Base-by-base conservation (phyloP, 2,329 filamentous ascomycete genomes). In the Talaromyces sp. region DNA sequence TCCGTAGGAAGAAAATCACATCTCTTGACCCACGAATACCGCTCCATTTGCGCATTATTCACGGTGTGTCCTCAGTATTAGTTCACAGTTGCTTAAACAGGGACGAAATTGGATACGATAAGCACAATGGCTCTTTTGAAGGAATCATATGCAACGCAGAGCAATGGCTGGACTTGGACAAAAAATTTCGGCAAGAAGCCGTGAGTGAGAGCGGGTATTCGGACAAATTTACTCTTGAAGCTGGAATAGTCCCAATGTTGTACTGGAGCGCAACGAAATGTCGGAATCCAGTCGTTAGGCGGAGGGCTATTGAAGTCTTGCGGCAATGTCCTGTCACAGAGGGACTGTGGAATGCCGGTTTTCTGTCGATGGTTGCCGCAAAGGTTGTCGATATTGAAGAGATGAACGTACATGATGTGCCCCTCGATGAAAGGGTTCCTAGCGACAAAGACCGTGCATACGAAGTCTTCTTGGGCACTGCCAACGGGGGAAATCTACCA, bases 181-280 rank as follows among this genome's bases (percentile, higher is more conserved):
- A 3, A 28, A 9, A n/a, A 15, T 1, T 30, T 53, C 49, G 13
- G 4, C 25, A 19, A 53, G 17, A 28, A 53, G 22, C 13, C 25
- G 27, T 3, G 32, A 54, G 30, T 30, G 52, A n/a, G 4, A 30
- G 33, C 11, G n/a, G 13, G 4, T 13, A 56, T 9, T 15, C 54
- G 8, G 33, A 61, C 10, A 39, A 28, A 0, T 69, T 69, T 42
- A 55, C 60, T 1, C 59, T 76, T 52, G 71, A 75, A 56, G 67
- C 69, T 17, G 72, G 70, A 10, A 62, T 76, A 9, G 66, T 73
- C 5, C 67, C 70, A 22, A 68, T 72, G 2, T 63, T 76, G 6
- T 75, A 73, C 65, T 72, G 69, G 59, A 65, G 69, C 7, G 71
- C 73, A 0, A 66, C 65, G 22, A 73, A 72, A 51, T 76, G 73